Base-by-base conservation (phyloP, 768 basidiomycete genomes). In the Antrodiella citrinella region DNA sequence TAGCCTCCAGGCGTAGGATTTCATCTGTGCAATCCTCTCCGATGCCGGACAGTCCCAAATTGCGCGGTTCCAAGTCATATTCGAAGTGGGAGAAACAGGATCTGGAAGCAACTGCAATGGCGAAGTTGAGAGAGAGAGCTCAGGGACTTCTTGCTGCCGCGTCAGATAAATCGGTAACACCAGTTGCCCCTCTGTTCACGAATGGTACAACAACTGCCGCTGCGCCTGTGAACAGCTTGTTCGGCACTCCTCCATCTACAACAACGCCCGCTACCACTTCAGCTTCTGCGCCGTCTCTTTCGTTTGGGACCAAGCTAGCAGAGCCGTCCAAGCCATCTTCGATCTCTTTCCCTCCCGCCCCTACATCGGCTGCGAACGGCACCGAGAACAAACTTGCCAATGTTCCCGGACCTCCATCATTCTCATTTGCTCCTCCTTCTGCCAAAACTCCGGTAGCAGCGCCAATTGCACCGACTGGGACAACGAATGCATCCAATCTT, bases 41-140 rank as follows among this genome's bases (percentile, higher is more conserved):
- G 45, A 49, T 56, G 19, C 58, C 57, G 21, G 80, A 82, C 53
- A 81, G 76, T 56, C 82, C 84, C 4, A 81, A 81, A 49, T 58
- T 71, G 13, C 63, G 65, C 22, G 56, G 63, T 41, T 65, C 69
- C 2, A 72, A 70, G 56, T 72, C 73, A 18, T 82, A 80, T 56
- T 84, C 85, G 2, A 89, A 87, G 66, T 89, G 85, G 85, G 88
- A 91, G 64, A 90, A 88, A 53, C 87, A 91, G 63, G 87, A 91
- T 57, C 64, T 87, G 24, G 88, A 91, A 58, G 88, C 88, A 2
- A 78, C 78, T 40, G 85, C 86, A 20, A 83, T 91, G 75, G 76
- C 77, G 58, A 82, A 75, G 60, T 77, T 91, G 58, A 72, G 87
- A 45, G 78, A 64, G 61, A 72, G 67, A 69, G 67, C 68, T 24